phyloP scores from a whole-genome alignment of 805 yeast species.

The Wickerhamomyces bovis region DNA sequence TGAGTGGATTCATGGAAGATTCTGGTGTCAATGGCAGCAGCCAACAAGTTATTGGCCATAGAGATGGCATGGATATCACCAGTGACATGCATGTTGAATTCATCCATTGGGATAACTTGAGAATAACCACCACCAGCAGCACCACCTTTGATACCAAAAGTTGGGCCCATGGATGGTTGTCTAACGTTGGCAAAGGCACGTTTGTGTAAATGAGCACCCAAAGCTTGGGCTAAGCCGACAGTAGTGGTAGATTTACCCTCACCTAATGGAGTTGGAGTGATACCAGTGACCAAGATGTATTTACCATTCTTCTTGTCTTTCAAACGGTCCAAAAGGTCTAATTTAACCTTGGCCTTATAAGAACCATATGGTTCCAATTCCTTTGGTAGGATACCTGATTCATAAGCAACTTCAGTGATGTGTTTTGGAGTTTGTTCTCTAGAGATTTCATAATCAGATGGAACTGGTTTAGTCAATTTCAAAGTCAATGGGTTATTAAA shows the following conservation, averaged over 20 bases:
- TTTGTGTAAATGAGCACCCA: slow-evolving; percentile 82
- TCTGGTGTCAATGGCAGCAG: slow-evolving; percentile 96
- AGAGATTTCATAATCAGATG: slow-evolving; percentile 86
- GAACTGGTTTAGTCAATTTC: slow-evolving; percentile 60
- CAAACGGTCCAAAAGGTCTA: slow-evolving; percentile 66
- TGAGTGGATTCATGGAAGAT: slow-evolving; percentile 93
- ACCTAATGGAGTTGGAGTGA: slow-evolving; percentile 96
- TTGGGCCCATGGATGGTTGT: slow-evolving; percentile 98
- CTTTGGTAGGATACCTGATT: slow-evolving; percentile 67
- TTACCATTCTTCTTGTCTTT: slow-evolving; percentile 62
- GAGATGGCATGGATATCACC: slow-evolving; percentile 97
- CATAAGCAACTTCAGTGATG: slow-evolving; percentile 67
- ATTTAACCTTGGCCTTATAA: slow-evolving; percentile 81
- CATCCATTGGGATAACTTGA: slow-evolving; percentile 98
- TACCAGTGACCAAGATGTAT: slow-evolving; percentile 91
- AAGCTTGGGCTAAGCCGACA: slow-evolving; percentile 92
- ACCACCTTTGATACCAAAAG: slow-evolving; percentile 98
- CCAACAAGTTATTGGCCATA: slow-evolving; percentile 87
- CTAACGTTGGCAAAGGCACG: slow-evolving; percentile 91
- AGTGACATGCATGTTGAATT: slow-evolving; percentile 93
- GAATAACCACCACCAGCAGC: slow-evolving; percentile 99
- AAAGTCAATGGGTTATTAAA: slow-evolving; percentile 44
- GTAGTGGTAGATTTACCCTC: slow-evolving; percentile 98
- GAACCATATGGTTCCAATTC: slow-evolving; percentile 89
- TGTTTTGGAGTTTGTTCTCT: slow-evolving; percentile 85